Evolutionary conservation across 2,329 filamentous ascomycete species (phyloP).

Genomic region (Ophiostoma tasmaniense): DNA sequence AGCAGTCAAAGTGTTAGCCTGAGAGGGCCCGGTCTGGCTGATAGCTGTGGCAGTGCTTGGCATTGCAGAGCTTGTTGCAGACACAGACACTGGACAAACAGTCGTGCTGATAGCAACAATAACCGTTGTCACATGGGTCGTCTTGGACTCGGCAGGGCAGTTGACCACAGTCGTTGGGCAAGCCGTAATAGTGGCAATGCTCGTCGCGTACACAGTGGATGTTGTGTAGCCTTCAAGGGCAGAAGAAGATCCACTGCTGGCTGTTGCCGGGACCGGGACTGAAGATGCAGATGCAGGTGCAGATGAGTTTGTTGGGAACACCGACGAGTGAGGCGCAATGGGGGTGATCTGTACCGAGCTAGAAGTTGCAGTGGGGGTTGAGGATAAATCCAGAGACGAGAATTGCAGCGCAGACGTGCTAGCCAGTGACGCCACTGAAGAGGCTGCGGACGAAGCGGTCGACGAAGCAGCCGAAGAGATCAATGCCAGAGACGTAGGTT

Average conservation of each 20-base stretch:
- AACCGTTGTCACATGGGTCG: conserved; percentile 11
- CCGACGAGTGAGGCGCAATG: not conserved
- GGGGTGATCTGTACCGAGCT: not conserved
- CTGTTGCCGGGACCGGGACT: not conserved
- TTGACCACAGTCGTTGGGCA: conserved; percentile 11
- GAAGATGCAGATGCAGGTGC: not conserved
- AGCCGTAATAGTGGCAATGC: conserved; percentile 16
- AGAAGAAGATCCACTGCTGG: not conserved
- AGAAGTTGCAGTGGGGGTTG: not conserved
- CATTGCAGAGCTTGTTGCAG: not conserved
- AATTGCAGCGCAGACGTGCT: not conserved
- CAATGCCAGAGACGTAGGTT: not conserved
- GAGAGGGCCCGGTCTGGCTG: not conserved
- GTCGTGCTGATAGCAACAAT: conserved; percentile 11
- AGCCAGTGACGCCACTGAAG: not conserved
- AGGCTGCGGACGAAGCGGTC: not conserved
- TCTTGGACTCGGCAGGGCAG: conserved; percentile 12
- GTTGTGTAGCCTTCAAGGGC: not conserved
- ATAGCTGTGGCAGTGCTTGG: not conserved
- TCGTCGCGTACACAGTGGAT: not conserved
- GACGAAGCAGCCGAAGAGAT: not conserved
- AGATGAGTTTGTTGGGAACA: not conserved
- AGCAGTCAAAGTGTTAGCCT: not conserved
- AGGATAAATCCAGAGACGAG: not conserved
- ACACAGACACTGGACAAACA: not conserved